These are phyloP conservation scores for Fusarium kyushuense DNA, from an alignment of 2,329 filamentous ascomycete species.

Conservation along the genomic window DNA sequence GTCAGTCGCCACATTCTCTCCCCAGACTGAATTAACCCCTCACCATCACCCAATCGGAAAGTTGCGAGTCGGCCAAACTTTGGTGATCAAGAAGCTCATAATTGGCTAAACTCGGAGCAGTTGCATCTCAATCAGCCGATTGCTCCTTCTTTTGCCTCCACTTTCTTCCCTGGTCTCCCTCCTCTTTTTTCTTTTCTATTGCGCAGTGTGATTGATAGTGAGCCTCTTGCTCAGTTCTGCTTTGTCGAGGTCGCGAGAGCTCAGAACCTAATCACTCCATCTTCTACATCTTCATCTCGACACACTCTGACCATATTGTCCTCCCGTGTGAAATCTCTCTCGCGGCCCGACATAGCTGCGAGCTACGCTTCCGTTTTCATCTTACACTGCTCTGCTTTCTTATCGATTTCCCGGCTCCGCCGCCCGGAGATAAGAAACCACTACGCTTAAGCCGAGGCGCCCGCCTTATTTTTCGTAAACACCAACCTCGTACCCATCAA, in stretches of 20 bases:
- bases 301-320: slow-evolving; percentile 4
- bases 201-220: slow-evolving; percentile 36
- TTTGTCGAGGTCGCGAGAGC: slow-evolving; percentile 49
- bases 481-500: slow-evolving; percentile 37
- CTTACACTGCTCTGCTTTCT: slow-evolving; percentile 9
- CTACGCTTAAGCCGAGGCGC: slow-evolving; percentile 44
- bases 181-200: slow-evolving; percentile 34
- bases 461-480: slow-evolving; percentile 44
- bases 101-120: slow-evolving; percentile 38
- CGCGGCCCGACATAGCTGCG: slow-evolving; percentile 47
- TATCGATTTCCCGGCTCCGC: slow-evolving; percentile 27
- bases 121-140: slow-evolving; percentile 46
- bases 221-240: slow-evolving; percentile 42
- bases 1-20: slow-evolving; percentile 38
- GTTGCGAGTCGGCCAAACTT: slow-evolving; percentile 32
- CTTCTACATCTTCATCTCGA: slow-evolving; percentile 15
- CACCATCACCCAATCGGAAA: slow-evolving; percentile 50
- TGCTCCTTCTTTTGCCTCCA: slow-evolving; percentile 42
- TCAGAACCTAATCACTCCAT: slow-evolving; percentile 26
- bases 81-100: slow-evolving; percentile 39
- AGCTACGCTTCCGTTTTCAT: slow-evolving; percentile 27
- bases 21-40: slow-evolving; percentile 47
- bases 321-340: slow-evolving; percentile 35
- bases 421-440: slow-evolving; percentile 39
- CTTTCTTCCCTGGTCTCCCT: slow-evolving; percentile 27